Conservation (phyloP, 345 rosid genomes). For the Rhodamnia argentea region DNA sequence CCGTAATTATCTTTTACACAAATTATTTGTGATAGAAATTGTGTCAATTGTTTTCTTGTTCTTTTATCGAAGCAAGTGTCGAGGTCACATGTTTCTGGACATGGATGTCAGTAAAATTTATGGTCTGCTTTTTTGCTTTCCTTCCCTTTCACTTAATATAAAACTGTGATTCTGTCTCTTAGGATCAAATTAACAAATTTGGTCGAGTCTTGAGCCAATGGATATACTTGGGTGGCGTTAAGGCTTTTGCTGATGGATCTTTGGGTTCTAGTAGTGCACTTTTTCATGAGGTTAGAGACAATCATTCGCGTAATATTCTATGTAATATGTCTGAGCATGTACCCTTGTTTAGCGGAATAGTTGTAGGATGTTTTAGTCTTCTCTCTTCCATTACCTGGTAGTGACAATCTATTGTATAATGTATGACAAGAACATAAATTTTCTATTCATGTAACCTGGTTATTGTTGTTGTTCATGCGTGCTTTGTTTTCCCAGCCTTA, state of each 20-base stretch:
- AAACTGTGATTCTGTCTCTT: not conserved
- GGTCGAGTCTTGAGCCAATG: constrained; percentile 52
- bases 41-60: not conserved
- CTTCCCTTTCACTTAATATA: not conserved
- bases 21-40: not conserved
- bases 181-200: constrained; percentile 42
- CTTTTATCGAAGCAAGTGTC: not conserved
- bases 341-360: not conserved
- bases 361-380: not conserved
- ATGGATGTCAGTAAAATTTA: not conserved
- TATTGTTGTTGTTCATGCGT: not conserved
- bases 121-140: not conserved
- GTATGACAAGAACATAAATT: not conserved
- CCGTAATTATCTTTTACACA: not conserved
- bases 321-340: not conserved
- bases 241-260: constrained; percentile 93
- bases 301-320: not conserved
- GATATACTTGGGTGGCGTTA: constrained; percentile 85
- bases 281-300: constrained; percentile 58
- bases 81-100: not conserved
- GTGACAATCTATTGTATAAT: not conserved
- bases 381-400: not conserved
- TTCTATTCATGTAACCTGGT: not conserved
- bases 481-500: constrained; percentile 39
- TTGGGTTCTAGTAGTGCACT: constrained; percentile 84